Evolutionary conservation across 306 rosid species (phyloP), one percentile per base, ranked within the genome.

Genomic region (Vigna mungo): DNA sequence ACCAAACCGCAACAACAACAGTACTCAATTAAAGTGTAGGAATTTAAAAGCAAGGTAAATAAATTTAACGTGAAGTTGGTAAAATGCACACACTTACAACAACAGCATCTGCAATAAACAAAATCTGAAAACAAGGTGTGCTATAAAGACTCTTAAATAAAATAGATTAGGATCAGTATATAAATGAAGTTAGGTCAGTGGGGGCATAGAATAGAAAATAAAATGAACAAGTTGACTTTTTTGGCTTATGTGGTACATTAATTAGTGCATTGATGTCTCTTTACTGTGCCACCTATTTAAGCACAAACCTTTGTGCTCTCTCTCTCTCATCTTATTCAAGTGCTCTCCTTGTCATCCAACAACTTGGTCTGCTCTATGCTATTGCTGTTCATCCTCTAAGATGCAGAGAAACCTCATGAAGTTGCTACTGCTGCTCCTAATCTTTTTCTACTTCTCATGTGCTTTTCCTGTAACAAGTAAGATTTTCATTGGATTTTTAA

Each of bases 141-240:
- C 20, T 20, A 30, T 30, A 23, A 32, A 27, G 17, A 25, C 20
- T n/a, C 15, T 41, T 44, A 3, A 16, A 36, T 14, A 6, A 12
- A 62, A 34, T 43, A 34, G 54, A 41, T 66, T 43, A 41, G 6
- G 72, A 66, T 21, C 13, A 17, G 37, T 41, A 12, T 43, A 66
- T 44, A 43, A 34, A 16, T 14, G 14, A 37, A 73, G 86, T 79
- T 82, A 72, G 89, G 89, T 68, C 43, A 37, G 60, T 61, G 32
- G 51, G 32, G 51, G 78, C 85, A 80, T 18, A 48, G 39, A 69
- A 63, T 14, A 70, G 9, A 54, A 47, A 78, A 56, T 58, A 46
- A 61, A 43, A 79, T 36, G 58, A 53, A 53, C 43, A 79, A 77
- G 86, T 86, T 82, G 89, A 86, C 86, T 72, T 67, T 79, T 64